Conservation (phyloP, 2,329 filamentous ascomycete species). For the Microdochium nivale region DNA sequence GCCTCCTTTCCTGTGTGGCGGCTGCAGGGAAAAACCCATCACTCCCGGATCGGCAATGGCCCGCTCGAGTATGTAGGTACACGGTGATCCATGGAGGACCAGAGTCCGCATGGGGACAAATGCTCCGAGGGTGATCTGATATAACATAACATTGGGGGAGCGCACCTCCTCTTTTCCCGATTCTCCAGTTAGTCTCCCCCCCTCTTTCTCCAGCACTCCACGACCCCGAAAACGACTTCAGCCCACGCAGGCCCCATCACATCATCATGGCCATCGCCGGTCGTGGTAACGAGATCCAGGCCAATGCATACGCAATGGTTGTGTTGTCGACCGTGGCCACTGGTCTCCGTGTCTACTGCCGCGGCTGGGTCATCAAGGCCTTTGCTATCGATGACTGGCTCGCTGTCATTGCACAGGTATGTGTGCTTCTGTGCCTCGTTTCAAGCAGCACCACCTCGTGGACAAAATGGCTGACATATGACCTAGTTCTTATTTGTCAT, state of each 20-base stretch:
- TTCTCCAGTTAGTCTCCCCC: no score
- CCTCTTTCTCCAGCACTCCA: not conserved
- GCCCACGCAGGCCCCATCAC: not conserved
- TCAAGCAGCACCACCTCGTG: not conserved
- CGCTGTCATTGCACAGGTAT: conserved; percentile 21
- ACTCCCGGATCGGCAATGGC: no score
- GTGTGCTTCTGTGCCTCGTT: not conserved
- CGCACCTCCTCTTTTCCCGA: no score
- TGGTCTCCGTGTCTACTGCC: conserved; percentile 20
- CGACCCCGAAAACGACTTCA: not conserved
- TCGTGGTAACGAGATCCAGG: not conserved
- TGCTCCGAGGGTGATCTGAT: no score
- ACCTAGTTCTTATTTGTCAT: conserved; percentile 12
- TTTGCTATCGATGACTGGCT: conserved; percentile 24
- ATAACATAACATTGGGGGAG: no score
- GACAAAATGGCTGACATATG: not conserved
- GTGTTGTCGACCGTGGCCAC: conserved; percentile 22
- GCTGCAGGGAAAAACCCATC: no score
- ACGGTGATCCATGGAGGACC: no score
- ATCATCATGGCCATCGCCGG: not conserved
- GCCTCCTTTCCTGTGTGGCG: no score
- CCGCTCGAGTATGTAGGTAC: no score
- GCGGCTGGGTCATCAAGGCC: conserved; percentile 20
- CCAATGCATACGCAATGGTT: conserved; percentile 17
- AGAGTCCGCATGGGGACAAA: no score